These are phyloP conservation scores for Penicillium glabrum DNA, from an alignment of 2,329 filamentous ascomycete genomes.

Conservation along the genomic window DNA sequence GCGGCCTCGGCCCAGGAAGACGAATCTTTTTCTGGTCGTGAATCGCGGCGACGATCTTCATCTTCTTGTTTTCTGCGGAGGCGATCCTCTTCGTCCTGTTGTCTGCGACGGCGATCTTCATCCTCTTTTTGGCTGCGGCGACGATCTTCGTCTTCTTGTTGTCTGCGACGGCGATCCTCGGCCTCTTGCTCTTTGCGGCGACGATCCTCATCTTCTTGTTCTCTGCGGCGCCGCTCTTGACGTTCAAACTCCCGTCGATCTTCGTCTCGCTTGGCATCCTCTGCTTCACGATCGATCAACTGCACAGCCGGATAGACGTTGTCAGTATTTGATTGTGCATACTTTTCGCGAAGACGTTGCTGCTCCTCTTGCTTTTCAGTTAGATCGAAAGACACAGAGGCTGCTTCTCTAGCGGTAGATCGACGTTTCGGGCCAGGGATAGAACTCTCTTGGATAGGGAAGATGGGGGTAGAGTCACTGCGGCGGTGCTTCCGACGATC, in stretches of 20 bases:
- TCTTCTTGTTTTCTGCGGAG: background rate
- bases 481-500: constrained; percentile 32
- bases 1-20: constrained; percentile 38
- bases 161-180: background rate
- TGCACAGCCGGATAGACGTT: constrained; percentile 23
- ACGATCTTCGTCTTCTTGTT: background rate
- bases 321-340: constrained; percentile 8
- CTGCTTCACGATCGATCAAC: constrained; percentile 30
- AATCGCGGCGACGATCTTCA: background rate
- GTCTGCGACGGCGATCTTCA: constrained; percentile 7
- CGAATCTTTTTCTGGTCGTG: constrained; percentile 28
- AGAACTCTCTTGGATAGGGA: constrained; percentile 31
- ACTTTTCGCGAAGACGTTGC: constrained; percentile 10
- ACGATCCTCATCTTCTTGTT: background rate
- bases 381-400: constrained; percentile 58
- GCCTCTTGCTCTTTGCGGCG: constrained; percentile 8
- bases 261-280: constrained; percentile 9
- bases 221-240: constrained; percentile 18
- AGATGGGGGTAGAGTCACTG: constrained; percentile 49
- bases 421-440: constrained; percentile 32
- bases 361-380: constrained; percentile 53
- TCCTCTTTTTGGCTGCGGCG: background rate
- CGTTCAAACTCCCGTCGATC: constrained; percentile 4
- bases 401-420: constrained; percentile 37
- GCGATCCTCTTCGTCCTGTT: background rate